Conservation (phyloP, 805 yeast genomes). For the Starmerella sp. region DNA sequence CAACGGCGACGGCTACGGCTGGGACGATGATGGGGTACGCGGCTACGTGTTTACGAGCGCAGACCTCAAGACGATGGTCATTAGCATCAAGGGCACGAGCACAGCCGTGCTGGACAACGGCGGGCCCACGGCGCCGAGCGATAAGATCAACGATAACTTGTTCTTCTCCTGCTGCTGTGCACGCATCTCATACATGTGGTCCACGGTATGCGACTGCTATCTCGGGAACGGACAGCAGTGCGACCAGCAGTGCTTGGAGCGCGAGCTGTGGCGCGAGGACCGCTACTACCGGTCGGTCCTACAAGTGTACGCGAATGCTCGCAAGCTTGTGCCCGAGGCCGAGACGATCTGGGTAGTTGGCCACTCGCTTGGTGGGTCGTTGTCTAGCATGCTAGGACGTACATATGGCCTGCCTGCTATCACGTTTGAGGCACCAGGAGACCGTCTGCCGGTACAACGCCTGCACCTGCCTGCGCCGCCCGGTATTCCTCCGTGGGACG, state of each 20-base stretch:
- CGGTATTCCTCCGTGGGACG: conserved; percentile 64
- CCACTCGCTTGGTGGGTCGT: conserved; percentile 87
- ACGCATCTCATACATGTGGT: conserved; percentile 80
- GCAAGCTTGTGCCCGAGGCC: conserved; percentile 52
- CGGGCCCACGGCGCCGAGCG: conserved; percentile 66
- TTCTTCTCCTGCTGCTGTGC: conserved; percentile 95
- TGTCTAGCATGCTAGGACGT: conserved; percentile 69
- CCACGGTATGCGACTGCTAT: conserved; percentile 90
- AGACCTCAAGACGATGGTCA: conserved; percentile 49
- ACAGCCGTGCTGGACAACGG: conserved; percentile 52
- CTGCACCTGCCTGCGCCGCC: conserved; percentile 90
- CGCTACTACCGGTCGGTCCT: conserved; percentile 71
- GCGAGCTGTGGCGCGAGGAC: conserved; percentile 60
- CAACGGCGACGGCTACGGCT: conserved; percentile 60
- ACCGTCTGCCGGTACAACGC: conserved; percentile 66
- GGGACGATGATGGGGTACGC: conserved; percentile 75
- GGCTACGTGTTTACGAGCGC: conserved; percentile 77
- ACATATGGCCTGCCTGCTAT: conserved; percentile 87
- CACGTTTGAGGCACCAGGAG: conserved; percentile 90
- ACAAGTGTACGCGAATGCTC: conserved; percentile 65
- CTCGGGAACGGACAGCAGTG: conserved; percentile 54
- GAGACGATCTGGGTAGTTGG: conserved; percentile 79
- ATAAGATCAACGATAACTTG: conserved; percentile 76
- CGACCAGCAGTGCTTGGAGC: conserved; percentile 75
- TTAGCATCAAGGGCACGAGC: conserved; percentile 83